Conservation (phyloP, 73 alveolate species). For the Uronychia setigera region DNA sequence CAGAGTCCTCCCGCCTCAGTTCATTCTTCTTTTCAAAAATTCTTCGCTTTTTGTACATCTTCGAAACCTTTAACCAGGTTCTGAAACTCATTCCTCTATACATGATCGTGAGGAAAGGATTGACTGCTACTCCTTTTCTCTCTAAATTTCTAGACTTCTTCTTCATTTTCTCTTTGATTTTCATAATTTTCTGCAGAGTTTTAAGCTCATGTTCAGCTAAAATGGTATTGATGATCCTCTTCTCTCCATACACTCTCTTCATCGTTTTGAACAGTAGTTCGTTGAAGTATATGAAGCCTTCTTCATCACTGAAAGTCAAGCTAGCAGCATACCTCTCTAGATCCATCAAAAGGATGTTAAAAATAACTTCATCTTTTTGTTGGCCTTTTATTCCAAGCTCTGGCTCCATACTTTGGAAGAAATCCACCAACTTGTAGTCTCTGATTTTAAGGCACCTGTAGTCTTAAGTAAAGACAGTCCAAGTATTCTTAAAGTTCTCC, state of each 20-base stretch:
- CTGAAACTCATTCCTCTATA: slow-evolving; percentile 6
- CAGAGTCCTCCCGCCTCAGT: not conserved
- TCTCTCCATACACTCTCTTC: slow-evolving; percentile 61
- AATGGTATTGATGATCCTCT: slow-evolving; percentile 30
- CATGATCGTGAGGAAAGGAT: slow-evolving; percentile 50
- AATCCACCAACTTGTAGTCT: slow-evolving; percentile 36
- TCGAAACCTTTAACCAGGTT: not conserved
- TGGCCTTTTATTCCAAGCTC: slow-evolving; percentile 22
- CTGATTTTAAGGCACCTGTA: slow-evolving; percentile 42
- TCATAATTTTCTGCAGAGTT: slow-evolving; percentile 28
- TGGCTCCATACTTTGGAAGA: slow-evolving; percentile 38
- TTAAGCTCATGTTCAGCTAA: slow-evolving; percentile 55
- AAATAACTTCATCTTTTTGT: not conserved
- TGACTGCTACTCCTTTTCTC: slow-evolving; percentile 38
- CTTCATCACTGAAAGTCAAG: slow-evolving; percentile 28
- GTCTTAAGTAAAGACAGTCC: slow-evolving; percentile 46
- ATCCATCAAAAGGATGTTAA: not conserved
- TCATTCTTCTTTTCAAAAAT: not conserved
- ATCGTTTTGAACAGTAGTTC: slow-evolving; percentile 41
- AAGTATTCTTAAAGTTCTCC: slow-evolving; percentile 29
- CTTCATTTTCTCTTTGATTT: slow-evolving; percentile 26
- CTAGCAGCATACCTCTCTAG: too few relatives aligned
- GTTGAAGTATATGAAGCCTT: slow-evolving; percentile 53
- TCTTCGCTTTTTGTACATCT: not conserved
- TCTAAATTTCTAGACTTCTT: slow-evolving; percentile 30